Evolutionary conservation across 2,329 filamentous ascomycete genomes (phyloP), one percentile per base, ranked within the genome.

Genomic region (Biscogniauxia marginata): DNA sequence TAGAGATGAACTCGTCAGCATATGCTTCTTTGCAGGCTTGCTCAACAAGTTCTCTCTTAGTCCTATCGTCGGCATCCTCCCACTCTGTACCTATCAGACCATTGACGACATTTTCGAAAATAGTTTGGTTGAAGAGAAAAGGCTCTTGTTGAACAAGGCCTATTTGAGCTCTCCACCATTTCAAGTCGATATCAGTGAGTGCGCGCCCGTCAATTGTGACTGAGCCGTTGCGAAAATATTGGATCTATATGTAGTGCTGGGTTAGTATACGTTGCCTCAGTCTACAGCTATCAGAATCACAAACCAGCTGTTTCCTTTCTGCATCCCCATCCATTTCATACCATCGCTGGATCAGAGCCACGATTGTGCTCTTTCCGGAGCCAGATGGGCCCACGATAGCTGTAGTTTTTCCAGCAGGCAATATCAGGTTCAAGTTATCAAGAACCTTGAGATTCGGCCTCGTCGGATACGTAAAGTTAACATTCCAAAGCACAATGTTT

Each of bases 331-430:
- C 75, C 61, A 88, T 75, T 8, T 84, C 82, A 64, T 91, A 91
- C 86, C 87, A 91, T 22, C 87, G 77, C 67, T 91, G 84, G 3
- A 91, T 76, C 2, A 92, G 73, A 0, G 84, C 86, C 0, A 91
- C 83, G 16, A 91, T 84, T 0, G 89, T 92, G 52, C 85, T 89
- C 70, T 92, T 92, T 0, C 89, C 89, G 2, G 82, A 86, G 0
- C 89, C 89, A 3, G 86, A 89, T 1, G 87, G 83, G 0, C 89
- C 89, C 13, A 92, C 88, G 18, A 92, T 86, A 1, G 89, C 89
- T 1, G 87, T 90, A 1, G 85, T 81, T 65, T 89, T 88, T n/a
- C 86, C 85, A 18, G 82, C 78, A 46, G 82, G 78, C 49, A 90
- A 81, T 0, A 73, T 75, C 7, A 89, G 70, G 63, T 79, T 77